Percentiles rank a stretch among this genome's conserved stretches.
These are phyloP conservation scores for Spiraea crenata DNA, from an alignment of 331 rosid genomes.

Conservation along the genomic window DNA sequence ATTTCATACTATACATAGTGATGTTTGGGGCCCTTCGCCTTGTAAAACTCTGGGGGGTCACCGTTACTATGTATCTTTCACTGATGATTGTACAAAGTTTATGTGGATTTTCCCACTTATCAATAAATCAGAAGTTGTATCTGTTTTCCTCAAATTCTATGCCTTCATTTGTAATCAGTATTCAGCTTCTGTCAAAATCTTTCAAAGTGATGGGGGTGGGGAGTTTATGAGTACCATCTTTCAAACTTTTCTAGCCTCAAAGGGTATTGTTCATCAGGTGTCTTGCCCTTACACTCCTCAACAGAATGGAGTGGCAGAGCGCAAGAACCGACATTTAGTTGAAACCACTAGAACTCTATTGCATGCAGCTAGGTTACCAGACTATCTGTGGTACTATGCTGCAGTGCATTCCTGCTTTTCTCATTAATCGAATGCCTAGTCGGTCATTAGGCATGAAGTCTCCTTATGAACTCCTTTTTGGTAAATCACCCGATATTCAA, in stretches of 20 bases:
- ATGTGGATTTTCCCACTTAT: not conserved
- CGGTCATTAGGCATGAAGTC: not conserved
- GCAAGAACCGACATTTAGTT: not conserved
- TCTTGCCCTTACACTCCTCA: slow-evolving; percentile 1
- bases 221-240: not conserved
- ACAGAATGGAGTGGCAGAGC: not conserved
- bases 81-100: too few species aligned
- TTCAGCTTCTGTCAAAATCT: not conserved
- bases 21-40: not conserved
- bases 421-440: not conserved
- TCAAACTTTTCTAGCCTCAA: not conserved
- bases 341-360: not conserved
- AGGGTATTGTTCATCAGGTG: not conserved
- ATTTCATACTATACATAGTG: not conserved
- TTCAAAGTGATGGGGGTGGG: not conserved
- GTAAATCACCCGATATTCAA: too few species aligned
- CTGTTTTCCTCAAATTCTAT: not conserved
- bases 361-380: not conserved
- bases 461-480: too few species aligned
- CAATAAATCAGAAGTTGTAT: not conserved
- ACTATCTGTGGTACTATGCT: not conserved
- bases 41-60: not conserved
- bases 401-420: not conserved
- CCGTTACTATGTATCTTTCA: not conserved
- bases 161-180: not conserved